A percentile compares a stretch with the other conserved stretches of the same genome.
Evolutionary conservation across 2,329 filamentous ascomycete species (phyloP).

Genomic region (Aspergillus jensenii): DNA sequence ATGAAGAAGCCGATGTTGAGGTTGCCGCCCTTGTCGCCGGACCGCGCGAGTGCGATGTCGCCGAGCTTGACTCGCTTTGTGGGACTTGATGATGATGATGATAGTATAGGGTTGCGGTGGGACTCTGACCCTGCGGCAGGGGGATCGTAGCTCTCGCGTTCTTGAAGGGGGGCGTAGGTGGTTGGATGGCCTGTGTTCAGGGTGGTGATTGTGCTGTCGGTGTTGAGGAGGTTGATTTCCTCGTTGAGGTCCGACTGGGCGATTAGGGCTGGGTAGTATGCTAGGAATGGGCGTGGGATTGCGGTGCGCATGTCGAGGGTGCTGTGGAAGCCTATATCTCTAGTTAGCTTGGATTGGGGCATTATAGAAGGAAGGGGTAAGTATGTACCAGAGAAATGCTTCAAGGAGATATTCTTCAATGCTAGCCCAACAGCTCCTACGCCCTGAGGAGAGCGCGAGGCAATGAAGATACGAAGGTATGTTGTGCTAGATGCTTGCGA

Average conservation of each 20-base stretch:
- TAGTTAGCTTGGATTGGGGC: neutral
- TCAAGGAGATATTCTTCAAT: constrained; percentile 40
- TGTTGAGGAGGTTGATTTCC: constrained; percentile 24
- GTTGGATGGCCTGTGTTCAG: constrained; percentile 19
- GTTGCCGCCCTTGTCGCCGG: constrained; percentile 44
- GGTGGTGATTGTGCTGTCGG: neutral
- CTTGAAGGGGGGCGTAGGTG: constrained; percentile 10
- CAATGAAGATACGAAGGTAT: constrained; percentile 47
- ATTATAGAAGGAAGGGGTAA: neutral
- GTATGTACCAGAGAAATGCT: constrained; percentile 40
- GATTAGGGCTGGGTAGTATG: constrained; percentile 43
- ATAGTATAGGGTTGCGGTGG: neutral
- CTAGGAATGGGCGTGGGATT: constrained; percentile 41
- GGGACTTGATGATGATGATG: neutral
- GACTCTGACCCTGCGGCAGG: neutral
- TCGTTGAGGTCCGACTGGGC: constrained; percentile 30
- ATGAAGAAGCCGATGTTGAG: constrained; percentile 45
- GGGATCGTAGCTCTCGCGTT: constrained; percentile 22
- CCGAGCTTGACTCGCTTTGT: constrained; percentile 41
- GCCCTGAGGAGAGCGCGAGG: constrained; percentile 32
- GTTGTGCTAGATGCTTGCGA: constrained; percentile 46
- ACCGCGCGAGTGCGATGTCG: constrained; percentile 45
- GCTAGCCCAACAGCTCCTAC: constrained; percentile 32
- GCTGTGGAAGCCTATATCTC: constrained; percentile 38
- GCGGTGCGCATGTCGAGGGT: constrained; percentile 45